Conservation (phyloP, 2,329 filamentous ascomycete genomes). For the Neurospora crassa region DNA sequence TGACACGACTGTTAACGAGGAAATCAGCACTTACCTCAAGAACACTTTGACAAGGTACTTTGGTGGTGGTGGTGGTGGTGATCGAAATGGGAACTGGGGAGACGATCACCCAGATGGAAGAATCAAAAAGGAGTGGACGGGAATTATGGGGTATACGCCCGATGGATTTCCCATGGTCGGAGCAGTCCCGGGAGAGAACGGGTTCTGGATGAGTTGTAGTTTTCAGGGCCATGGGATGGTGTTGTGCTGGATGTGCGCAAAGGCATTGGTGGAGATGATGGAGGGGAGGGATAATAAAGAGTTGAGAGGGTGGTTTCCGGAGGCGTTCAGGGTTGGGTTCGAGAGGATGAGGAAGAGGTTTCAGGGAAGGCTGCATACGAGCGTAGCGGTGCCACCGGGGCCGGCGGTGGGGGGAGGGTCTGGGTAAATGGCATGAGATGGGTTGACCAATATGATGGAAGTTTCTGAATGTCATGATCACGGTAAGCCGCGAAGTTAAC, state of each 20-base stretch:
- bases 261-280: slow-evolving; percentile 48
- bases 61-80: slow-evolving; percentile 29
- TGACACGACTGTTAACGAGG: slow-evolving; percentile 41
- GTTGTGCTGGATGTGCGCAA: slow-evolving; percentile 48
- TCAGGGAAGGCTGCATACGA: slow-evolving; percentile 20
- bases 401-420: background rate
- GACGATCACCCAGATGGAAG: slow-evolving; percentile 30
- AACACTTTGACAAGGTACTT: slow-evolving; percentile 39
- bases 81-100: slow-evolving; percentile 30
- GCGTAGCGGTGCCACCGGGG: background rate
- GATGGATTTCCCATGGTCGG: slow-evolving; percentile 46
- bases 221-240: slow-evolving; percentile 64
- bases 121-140: slow-evolving; percentile 39
- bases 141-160: slow-evolving; percentile 46
- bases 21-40: slow-evolving; percentile 38
- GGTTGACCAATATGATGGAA: background rate
- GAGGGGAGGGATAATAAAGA: slow-evolving; percentile 22
- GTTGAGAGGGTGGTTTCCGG: slow-evolving; percentile 41
- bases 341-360: slow-evolving; percentile 32
- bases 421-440: background rate
- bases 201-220: slow-evolving; percentile 46
- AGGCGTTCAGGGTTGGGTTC: slow-evolving; percentile 36
- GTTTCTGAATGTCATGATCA: background rate
- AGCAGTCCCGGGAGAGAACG: slow-evolving; percentile 31
- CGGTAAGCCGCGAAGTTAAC: background rate